phyloP scores from a whole-genome alignment of 306 rosid genomes.

The Cyamopsis tetragonoloba region DNA sequence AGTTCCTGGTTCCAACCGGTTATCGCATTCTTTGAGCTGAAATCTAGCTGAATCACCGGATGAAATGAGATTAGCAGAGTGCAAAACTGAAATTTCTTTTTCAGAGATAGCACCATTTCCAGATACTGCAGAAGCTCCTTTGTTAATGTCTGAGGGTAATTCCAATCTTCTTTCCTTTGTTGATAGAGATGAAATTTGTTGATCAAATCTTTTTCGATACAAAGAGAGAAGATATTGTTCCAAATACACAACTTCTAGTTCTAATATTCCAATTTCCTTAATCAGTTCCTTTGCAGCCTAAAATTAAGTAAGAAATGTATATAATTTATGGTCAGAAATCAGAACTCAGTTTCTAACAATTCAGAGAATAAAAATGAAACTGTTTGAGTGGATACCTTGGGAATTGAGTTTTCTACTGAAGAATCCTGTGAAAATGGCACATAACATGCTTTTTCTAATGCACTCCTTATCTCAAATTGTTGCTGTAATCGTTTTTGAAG shows the following conservation, averaged over 20 bases:
- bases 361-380: background rate
- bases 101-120: conserved; percentile 32
- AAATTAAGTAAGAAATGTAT: conserved; percentile 22
- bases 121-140: conserved; percentile 23
- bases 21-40: conserved; percentile 39
- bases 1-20: conserved; percentile 37
- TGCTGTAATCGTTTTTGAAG: conserved; percentile 72
- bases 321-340: conserved; percentile 15
- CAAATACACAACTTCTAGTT: conserved; percentile 68
- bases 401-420: conserved; percentile 48
- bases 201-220: conserved; percentile 65
- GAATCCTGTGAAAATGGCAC: conserved; percentile 53
- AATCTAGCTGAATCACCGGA: conserved; percentile 38
- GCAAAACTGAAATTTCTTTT: conserved; percentile 32
- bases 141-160: conserved; percentile 26
- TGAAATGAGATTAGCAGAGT: conserved; percentile 28
- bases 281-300: conserved; percentile 76
- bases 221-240: conserved; percentile 76
- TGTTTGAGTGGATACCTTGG: conserved; percentile 48
- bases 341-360: background rate
- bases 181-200: conserved; percentile 45
- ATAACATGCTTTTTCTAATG: conserved; percentile 63
- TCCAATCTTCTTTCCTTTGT: conserved; percentile 39
- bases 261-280: conserved; percentile 75
- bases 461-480: conserved; percentile 56